Percentiles rank a stretch among this genome's conserved stretches.
Conservation (phyloP, 331 rosid genomes). For the Telfairia occidentalis region DNA sequence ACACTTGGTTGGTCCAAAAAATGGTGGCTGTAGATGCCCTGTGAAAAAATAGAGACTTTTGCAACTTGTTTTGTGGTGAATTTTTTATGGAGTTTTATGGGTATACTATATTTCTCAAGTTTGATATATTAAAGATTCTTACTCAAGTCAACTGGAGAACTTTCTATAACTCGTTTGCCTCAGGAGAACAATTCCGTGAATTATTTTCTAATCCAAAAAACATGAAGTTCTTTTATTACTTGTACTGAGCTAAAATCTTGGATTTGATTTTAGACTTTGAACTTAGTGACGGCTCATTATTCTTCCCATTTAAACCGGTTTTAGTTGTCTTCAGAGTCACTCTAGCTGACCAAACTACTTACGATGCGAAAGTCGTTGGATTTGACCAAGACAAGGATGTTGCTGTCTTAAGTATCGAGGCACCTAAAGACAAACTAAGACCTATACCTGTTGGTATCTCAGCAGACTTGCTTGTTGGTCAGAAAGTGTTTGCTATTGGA, state of each 20-base stretch:
- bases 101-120: background rate
- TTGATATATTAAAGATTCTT: background rate
- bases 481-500: constrained; percentile 90
- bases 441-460: constrained; percentile 83
- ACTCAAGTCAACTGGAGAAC: background rate
- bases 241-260: background rate
- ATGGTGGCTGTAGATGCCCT: background rate
- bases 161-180: background rate
- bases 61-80: background rate
- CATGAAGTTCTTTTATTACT: background rate
- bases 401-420: constrained; percentile 69
- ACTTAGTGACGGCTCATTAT: background rate
- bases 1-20: background rate
- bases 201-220: background rate
- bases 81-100: background rate
- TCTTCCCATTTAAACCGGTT: constrained; percentile 23
- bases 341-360: constrained; percentile 81
- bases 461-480: constrained; percentile 90
- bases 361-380: constrained; percentile 76
- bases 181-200: background rate
- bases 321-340: constrained; percentile 68
- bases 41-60: background rate
- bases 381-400: constrained; percentile 98
- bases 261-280: background rate
- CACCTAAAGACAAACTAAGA: constrained; percentile 73